phyloP scores from a whole-genome alignment of 1,284 basidiomycete genomes.

The Apiotrichum domesticum region DNA sequence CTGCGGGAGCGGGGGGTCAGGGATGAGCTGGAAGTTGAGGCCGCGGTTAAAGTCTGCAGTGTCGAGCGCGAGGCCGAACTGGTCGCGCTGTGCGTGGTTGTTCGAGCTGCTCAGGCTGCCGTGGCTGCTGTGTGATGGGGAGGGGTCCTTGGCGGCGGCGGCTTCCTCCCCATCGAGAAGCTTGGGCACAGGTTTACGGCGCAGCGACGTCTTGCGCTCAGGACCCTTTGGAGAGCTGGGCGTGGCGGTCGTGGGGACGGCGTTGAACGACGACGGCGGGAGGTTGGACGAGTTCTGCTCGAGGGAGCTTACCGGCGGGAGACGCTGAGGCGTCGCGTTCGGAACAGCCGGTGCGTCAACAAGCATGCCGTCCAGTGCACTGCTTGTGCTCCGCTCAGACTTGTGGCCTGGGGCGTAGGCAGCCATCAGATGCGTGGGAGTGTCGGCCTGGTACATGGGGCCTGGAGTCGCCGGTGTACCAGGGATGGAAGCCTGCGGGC shows the following conservation, averaged over 20 bases:
- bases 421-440: background rate
- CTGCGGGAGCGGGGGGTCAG: slow-evolving; percentile 15
- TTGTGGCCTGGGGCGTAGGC: background rate
- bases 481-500: background rate
- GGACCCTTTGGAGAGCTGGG: background rate
- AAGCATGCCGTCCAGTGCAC: background rate
- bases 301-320: too few relatives aligned
- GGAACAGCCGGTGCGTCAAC: background rate
- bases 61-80: slow-evolving; percentile 10
- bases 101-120: background rate
- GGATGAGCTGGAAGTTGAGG: slow-evolving; percentile 12
- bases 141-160: background rate
- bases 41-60: background rate
- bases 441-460: background rate
- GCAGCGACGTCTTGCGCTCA: slow-evolving; percentile 15
- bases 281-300: background rate
- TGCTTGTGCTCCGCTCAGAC: background rate
- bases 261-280: background rate
- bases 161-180: slow-evolving; percentile 2
- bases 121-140: too few relatives aligned
- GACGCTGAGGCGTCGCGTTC: background rate
- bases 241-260: background rate
- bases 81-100: background rate
- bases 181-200: slow-evolving; percentile 19
- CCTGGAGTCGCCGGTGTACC: background rate